phyloP scores from a whole-genome alignment of 768 basidiomycete species.

The Wakefieldia striispora region DNA sequence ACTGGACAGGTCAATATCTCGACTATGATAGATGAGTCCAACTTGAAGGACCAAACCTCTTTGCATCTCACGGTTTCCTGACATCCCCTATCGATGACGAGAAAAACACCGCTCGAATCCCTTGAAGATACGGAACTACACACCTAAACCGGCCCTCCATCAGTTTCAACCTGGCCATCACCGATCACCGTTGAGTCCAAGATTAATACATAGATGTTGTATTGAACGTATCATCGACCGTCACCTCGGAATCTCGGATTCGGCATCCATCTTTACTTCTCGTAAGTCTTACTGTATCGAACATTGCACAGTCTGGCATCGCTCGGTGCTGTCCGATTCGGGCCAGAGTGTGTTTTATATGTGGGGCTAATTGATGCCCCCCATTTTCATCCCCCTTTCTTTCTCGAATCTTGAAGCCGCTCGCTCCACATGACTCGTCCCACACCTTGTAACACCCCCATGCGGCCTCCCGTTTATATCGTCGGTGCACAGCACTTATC shows the following conservation, averaged over 20 bases:
- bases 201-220: background rate
- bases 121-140: background rate
- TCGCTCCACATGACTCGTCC: slow-evolving; percentile 1
- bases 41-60: background rate
- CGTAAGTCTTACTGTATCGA: slow-evolving; percentile 1
- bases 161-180: slow-evolving; percentile 2
- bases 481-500: slow-evolving; percentile 18
- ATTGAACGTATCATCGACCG: background rate
- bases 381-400: background rate
- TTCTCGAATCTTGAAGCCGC: background rate
- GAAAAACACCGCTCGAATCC: slow-evolving; percentile 9
- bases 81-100: background rate
- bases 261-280: background rate
- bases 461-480: slow-evolving; percentile 8
- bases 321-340: slow-evolving; percentile 1
- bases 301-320: slow-evolving; percentile 5
- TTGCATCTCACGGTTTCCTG: background rate
- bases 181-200: background rate
- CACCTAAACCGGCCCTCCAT: background rate
- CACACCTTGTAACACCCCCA: background rate
- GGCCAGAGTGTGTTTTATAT: slow-evolving; percentile 6
- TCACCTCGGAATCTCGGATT: background rate
- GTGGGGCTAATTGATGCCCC: slow-evolving; percentile 1
- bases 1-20: too few relatives aligned
- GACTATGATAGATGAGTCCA: too few relatives aligned